Evolutionary conservation across 352 stramenopile genomes (phyloP), one percentile per base, ranked within the genome.

Genomic region (Phytophthora cajani): DNA sequence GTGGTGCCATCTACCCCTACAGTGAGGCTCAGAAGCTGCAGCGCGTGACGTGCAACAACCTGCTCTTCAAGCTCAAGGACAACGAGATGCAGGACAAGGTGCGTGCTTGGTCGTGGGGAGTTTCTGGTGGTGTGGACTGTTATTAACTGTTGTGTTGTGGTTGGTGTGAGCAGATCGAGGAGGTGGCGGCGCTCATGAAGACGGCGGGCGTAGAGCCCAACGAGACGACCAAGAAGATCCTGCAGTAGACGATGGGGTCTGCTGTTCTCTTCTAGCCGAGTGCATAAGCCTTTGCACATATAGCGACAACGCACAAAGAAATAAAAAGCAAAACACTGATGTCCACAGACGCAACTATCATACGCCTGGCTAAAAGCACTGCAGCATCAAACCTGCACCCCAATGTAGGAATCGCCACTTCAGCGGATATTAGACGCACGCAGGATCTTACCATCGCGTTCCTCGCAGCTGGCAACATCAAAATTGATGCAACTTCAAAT

Each of bases 51-150:
- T 94, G 86, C 83, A 94, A 94, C 83, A 92, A 94, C 77, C 55
- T 94, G 64, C 74, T 94, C 23, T 92, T 92, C 72, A 91, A 94
- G 80, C 83, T 94, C n/a, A 94, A 94, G 77, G 80, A 91, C 66
- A 82, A 84, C 60, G 84, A 89, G 44, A 73, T 92, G 71, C 73
- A 83, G 60, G 86, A 94, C 27, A 91, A 93, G 75, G 78, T 81
- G 58, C 54, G 56, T 33, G 17, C 9, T 27, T 36, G 27, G 21
- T 38, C 16, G 16, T 51, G 21, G 5, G 38, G 0, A 8, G 40
- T 49, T 42, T n/a, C n/a, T 58, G 7, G 25, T 61, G n/a, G 40
- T 27, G 19, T 52, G 38, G 9, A 12, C 17, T 23, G 44, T 12
- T 50, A 17, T 50, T 23, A 58, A 58, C 40, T 58, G n/a, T 59